phyloP scores from a whole-genome alignment of 2,329 filamentous ascomycete species.

The Calonectria honghensis region DNA sequence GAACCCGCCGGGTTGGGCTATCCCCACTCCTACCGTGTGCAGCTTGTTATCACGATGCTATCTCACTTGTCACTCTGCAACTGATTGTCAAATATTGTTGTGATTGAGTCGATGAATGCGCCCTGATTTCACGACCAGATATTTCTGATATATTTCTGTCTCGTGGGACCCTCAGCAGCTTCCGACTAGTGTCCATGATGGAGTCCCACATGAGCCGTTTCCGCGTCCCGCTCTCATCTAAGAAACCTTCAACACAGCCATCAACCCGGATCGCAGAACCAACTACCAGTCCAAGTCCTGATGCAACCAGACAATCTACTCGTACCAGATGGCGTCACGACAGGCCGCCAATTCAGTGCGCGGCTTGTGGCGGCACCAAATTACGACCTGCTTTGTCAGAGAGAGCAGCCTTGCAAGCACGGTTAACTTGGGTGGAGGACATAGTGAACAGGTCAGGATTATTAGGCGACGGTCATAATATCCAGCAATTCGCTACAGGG shows the following conservation, averaged over 20 bases:
- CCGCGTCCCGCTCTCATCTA: slow-evolving; percentile 13
- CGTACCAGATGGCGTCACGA: not conserved
- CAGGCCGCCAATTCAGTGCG: not conserved
- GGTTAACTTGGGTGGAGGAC: slow-evolving; percentile 19
- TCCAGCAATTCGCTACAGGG: not conserved
- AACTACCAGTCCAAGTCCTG: not conserved
- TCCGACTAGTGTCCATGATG: not conserved
- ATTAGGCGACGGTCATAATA: not conserved
- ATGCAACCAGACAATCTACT: not conserved
- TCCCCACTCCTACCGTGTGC: not conserved
- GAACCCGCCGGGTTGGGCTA: not conserved
- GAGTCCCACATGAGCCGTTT: slow-evolving; percentile 29
- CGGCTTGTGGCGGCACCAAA: not conserved
- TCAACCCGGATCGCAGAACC: not conserved
- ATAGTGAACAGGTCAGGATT: slow-evolving; percentile 10
- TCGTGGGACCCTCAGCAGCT: too few relatives aligned
- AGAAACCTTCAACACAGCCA: not conserved
- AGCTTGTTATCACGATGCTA: not conserved
- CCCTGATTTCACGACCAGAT: too few relatives aligned
- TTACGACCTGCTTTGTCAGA: not conserved
- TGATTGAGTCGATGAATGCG: too few relatives aligned
- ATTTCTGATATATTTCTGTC: not conserved
- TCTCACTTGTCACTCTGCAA: not conserved
- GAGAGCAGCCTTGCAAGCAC: not conserved
- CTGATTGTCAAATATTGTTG: not conserved